Base-by-base conservation (phyloP, 371 early-diverging fungal species). In the Massospora cicadina region DNA sequence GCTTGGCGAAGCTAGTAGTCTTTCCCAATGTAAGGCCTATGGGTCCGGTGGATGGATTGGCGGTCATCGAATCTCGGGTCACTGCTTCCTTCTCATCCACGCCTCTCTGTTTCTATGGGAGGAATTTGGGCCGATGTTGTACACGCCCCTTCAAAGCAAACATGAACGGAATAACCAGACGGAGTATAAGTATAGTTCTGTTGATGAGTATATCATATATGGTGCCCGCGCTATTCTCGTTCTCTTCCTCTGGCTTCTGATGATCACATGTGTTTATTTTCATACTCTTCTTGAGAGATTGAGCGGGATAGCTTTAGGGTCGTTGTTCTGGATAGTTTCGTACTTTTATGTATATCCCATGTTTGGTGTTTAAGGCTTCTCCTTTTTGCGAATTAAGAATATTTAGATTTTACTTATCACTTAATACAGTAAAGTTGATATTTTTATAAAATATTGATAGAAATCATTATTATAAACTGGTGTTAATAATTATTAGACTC, bases 41-140 rank as follows among this genome's bases (percentile, higher is more conserved):
- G 56, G 54, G 24, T 5, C 27, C 5, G n/a, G 12, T 64, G 63
- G 64, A 21, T 91, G 91, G 90, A 30, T 65, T 17, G 85, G 84
- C 33, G 90, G 90, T 10, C 77, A 86, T 65, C 91, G 92, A 73
- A 76, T 91, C 21, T 88, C 88, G 0, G 95, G 95, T 2, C 95
- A 95, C 71, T 90, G 90, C 70, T 81, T 95, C 60, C 68, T 94
- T 65, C 70, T 94, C 67, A 81, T 89, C 28, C 93, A 91, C 69
- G 77, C 88, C 23, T 84, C 82, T 32, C 74, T 94, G 62, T 82
- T 90, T 69, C 74, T 91, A 54, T 80, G 75, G 76, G 89, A 90
- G 65, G 91, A 93, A 68, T 70, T 13, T 68, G 70, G 71, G 5
- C 43, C 5, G 43, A 43, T 43, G 43, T 17, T 43, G 17, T 43